A percentile compares a stretch with the other conserved stretches of the same genome.
Evolutionary conservation across 768 basidiomycete genomes (phyloP).

Genomic region (Suillus spraguei): DNA sequence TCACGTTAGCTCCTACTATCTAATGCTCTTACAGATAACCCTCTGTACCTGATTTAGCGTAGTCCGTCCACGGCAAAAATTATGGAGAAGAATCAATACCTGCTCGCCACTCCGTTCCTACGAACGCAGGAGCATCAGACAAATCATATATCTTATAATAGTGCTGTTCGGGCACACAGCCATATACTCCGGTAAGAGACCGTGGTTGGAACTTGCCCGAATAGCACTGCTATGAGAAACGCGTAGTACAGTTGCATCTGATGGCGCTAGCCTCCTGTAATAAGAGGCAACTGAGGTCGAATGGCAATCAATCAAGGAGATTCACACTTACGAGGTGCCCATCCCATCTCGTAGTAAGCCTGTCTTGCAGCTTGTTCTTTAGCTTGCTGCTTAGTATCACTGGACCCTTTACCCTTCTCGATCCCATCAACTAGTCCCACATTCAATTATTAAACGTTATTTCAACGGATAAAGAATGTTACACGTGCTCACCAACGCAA

Average conservation of each 20-base stretch:
- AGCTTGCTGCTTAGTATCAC: conserved; percentile 71
- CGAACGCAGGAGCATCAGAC: conserved; percentile 1
- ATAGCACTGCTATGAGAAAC: conserved; percentile 15
- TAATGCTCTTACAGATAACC: conserved; percentile 1
- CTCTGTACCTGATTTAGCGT: conserved; percentile 4
- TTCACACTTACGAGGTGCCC: conserved; percentile 49
- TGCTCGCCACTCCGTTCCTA: conserved; percentile 4
- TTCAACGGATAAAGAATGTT: background rate
- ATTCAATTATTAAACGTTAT: conserved; percentile 10
- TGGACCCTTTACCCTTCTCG: conserved; percentile 64
- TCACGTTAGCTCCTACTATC: background rate
- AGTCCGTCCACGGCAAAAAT: background rate
- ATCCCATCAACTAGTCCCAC: conserved; percentile 63
- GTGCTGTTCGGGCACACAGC: conserved; percentile 17
- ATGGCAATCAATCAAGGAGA: background rate
- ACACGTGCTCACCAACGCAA: conserved; percentile 62
- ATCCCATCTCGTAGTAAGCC: conserved; percentile 77
- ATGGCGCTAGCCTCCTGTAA: conserved; percentile 7
- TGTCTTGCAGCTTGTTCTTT: conserved; percentile 77
- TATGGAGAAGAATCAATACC: conserved; percentile 1
- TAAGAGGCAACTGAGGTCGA: background rate
- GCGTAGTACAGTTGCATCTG: background rate
- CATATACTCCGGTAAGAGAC: conserved; percentile 13
- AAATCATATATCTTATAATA: conserved; percentile 12
- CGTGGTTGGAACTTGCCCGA: conserved; percentile 14